Evolutionary conservation across 495 filamentous ascomycete genomes (phyloP), one percentile per base, ranked within the genome.

Genomic region (Aspergillus olivimuriae): DNA sequence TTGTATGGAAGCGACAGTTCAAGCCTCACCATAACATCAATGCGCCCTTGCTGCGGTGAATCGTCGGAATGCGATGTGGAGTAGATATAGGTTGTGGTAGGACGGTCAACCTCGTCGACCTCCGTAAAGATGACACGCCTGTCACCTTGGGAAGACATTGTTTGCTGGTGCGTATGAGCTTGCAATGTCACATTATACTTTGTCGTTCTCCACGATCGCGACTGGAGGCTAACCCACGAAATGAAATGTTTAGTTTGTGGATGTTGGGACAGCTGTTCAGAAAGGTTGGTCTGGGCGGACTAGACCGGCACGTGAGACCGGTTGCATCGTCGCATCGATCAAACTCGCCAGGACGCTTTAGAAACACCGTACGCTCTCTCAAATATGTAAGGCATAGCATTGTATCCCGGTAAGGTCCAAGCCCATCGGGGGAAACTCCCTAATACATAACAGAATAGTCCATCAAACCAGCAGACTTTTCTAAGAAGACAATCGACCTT

Each of bases 51-150:
- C 14, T 20, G 23, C 10, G 12, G 9, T 14, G 19, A 11, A 32
- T 31, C 36, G 9, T 47, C 8, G 24, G 11, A 17, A 40, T 37
- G 11, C 20, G 52, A 47, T 24, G 49, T 49, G 1, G 68, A 63
- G 39, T 62, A 72, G 46, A 72, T 46, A 34, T 62, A 69, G 2
- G 62, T 64, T n/a, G 56, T 59, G 9, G 47, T 60, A 34, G 56
- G 54, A 39, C 57, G 51, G 9, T 62, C 56, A n/a, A 61, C 55
- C 31, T 70, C 63, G 34, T 70, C 60, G 22, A 65, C 66, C 41
- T 72, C 68, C 7, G 24, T 58, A 20, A 72, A 52, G n/a, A 56
- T 56, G 17, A 70, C 22, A 4, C 31, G 44, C 11, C 38, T 28
- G 3, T 17, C 24, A 4, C 46, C 28, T 2, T 36, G 39, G 12